Evolutionary conservation across 1,284 basidiomycete genomes (phyloP), one percentile per base, ranked within the genome.

Genomic region (Papiliotrema nemorosa): DNA sequence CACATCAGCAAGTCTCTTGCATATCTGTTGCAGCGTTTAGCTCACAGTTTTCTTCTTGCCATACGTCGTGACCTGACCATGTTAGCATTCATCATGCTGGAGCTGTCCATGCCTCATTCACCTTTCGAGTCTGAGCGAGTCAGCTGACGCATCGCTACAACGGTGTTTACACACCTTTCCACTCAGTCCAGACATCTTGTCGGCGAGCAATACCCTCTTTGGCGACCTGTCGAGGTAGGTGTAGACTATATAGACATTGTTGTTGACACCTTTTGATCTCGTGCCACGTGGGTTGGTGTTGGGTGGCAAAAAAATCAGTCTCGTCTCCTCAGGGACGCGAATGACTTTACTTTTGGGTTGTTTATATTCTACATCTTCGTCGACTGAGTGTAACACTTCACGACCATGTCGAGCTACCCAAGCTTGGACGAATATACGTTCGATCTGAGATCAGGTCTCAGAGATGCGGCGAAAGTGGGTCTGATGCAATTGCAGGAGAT

Each of bases 121-220:
- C 67, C 61, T 69, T 70, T 47, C 66, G 66, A 53, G 69, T 71
- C 69, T 71, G 54, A 55, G 13, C 51, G 57, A 67, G 61, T 61
- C 61, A 62, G 61, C 62, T 59, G 42, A 62, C 51, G 44, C 12
- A 12, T 22, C 12, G 36, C 35, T 10, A 4, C 20, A 3, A 38
- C 21, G 20, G 36, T 5, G 6, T 7, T 21, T 24, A 21, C 29
- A 7, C 29, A 31, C 29, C 29, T 14, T 31, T 31, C 29, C 29
- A 7, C 29, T 31, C 29, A 14, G 29, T 31, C n/a, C n/a, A n/a
- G n/a, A n/a, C n/a, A n/a, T n/a, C n/a, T n/a, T n/a, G n/a, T n/a
- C n/a, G n/a, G n/a, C n/a, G n/a, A n/a, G n/a, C n/a, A n/a, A n/a
- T n/a, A n/a, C n/a, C n/a, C n/a, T n/a, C n/a, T n/a, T n/a, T n/a